phyloP scores from a whole-genome alignment of 2,329 filamentous ascomycete species.

The Aureobasidium sp. region DNA sequence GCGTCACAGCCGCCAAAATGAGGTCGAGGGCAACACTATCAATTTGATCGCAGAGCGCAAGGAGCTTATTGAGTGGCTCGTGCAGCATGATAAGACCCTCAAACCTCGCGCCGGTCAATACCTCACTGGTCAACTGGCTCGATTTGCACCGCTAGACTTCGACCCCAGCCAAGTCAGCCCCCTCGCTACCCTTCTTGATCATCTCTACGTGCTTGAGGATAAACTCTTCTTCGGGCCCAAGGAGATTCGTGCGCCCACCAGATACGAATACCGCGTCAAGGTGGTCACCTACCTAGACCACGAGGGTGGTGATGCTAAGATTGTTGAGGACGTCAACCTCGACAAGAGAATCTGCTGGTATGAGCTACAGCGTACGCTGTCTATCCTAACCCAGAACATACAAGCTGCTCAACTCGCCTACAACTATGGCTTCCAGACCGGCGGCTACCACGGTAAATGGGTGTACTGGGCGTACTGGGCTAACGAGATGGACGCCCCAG shows the following conservation, averaged over 20 bases:
- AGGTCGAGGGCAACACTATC: not conserved
- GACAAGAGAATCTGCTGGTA: not conserved
- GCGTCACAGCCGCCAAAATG: not conserved
- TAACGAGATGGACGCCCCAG: not conserved
- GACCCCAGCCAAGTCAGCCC: not conserved
- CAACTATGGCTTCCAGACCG: not conserved
- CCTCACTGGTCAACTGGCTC: not conserved
- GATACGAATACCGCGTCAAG: not conserved
- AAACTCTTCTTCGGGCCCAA: not conserved
- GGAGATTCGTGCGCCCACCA: not conserved
- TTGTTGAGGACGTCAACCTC: not conserved
- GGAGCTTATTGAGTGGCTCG: not conserved
- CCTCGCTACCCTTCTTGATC: not conserved
- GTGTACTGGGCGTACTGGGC: not conserved
- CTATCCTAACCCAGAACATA: not conserved
- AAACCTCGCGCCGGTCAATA: not conserved
- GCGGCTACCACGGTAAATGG: not conserved
- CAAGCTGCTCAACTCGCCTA: not conserved
- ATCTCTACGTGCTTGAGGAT: not conserved
- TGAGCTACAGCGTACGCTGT: not conserved
- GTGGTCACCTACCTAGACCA: not conserved
- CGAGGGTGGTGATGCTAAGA: not conserved
- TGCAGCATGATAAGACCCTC: not conserved
- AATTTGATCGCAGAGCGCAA: not conserved
- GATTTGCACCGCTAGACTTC: conserved; percentile 1